Base-by-base conservation (phyloP, 176 grass and related monocot species). In the Cymbopogon citratus region DNA sequence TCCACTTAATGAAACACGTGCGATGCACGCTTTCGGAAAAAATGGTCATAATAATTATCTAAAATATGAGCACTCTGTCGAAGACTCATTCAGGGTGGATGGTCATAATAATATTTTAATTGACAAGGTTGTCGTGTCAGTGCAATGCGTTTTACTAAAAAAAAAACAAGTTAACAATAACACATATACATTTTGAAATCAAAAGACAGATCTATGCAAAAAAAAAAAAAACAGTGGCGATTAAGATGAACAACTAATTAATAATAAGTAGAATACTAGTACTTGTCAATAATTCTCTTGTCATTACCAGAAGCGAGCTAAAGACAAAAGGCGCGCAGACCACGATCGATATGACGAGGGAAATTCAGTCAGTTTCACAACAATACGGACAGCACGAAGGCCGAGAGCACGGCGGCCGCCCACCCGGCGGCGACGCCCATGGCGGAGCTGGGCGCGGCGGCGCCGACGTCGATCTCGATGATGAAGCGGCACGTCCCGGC, bases 401-500 rank as follows among this genome's bases (percentile, higher is more conserved):
- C 59, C 15, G 61, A 21, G 18, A 89, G 6, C 49, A 13, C 1
- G 13, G 62, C 27, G 14, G 41, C 29, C 18, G 19, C 1, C 24
- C 57, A 33, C 19, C 44, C 44, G 5, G 14, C 45, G 7, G 5
- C 78, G 44, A 46, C 66, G 66, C n/a, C 80, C 57, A 11, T 66
- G 11, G 73, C 21, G 1, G 65, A 10, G 15, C 46, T 2, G 0
- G 24, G 7, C 2, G 73, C 41, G 14, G 35, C 28, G 2, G 16
- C 39, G 21, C 11, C 27, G 9, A 67, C 80, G 49, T 78, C 88
- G 40, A 93, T 91, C 88, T 91, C 80, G 73, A 93, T 6, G 71
- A 76, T 87, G 69, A 97, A 97, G 12, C 56, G 82, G 83, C 93
- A 97, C 0, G 69, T 83, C 0, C 80, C 74, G 2, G 31, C 35